Percentiles rank a stretch among this genome's conserved stretches.
These are phyloP conservation scores for Trichocladium antarcticum DNA, from an alignment of 495 filamentous ascomycete genomes.

Conservation along the genomic window DNA sequence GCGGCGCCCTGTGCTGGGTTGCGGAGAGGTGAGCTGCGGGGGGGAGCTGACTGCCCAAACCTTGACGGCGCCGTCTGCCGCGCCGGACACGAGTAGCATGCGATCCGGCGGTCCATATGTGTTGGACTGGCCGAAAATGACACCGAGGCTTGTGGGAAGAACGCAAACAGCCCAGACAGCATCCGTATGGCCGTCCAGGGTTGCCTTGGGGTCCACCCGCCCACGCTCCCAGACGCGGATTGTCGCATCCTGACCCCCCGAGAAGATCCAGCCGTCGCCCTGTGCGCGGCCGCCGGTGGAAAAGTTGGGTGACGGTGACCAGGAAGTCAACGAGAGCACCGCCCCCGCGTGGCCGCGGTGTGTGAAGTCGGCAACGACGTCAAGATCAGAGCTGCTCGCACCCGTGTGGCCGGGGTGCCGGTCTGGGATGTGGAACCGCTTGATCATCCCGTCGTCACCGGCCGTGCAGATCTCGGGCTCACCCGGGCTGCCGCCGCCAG, in stretches of 20 bases:
- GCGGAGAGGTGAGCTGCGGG: slow-evolving; percentile 70
- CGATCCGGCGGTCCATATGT: slow-evolving; percentile 68
- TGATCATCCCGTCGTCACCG: slow-evolving; percentile 90
- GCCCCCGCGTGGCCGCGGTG: slow-evolving; percentile 84
- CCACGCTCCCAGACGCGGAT: slow-evolving; percentile 92
- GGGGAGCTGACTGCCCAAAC: slow-evolving; percentile 94
- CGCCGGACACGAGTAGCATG: slow-evolving; percentile 80
- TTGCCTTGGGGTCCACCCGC: slow-evolving; percentile 88
- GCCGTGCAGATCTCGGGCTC: slow-evolving; percentile 96
- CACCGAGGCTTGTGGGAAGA: slow-evolving; percentile 69
- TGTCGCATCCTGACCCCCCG: slow-evolving; percentile 86
- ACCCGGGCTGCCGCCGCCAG: slow-evolving; percentile 82
- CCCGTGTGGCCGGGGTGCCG: slow-evolving; percentile 43
- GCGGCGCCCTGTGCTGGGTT: slow-evolving; percentile 46
- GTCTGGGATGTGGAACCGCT: slow-evolving; percentile 89
- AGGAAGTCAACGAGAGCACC: slow-evolving; percentile 80
- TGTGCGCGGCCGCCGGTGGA: slow-evolving; percentile 73
- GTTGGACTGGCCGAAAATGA: slow-evolving; percentile 60
- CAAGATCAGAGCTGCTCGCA: slow-evolving; percentile 56
- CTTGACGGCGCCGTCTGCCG: slow-evolving; percentile 82
- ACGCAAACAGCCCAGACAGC: slow-evolving; percentile 94
- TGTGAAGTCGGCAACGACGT: slow-evolving; percentile 86
- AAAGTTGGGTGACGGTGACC: slow-evolving; percentile 72
- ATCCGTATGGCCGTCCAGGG: slow-evolving; percentile 86
- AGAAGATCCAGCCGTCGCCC: slow-evolving; percentile 96